Percentiles rank a stretch among this genome's conserved stretches.
Conservation (phyloP, 2,329 filamentous ascomycete species). For the Aspergillus oerlinghausenensis region DNA sequence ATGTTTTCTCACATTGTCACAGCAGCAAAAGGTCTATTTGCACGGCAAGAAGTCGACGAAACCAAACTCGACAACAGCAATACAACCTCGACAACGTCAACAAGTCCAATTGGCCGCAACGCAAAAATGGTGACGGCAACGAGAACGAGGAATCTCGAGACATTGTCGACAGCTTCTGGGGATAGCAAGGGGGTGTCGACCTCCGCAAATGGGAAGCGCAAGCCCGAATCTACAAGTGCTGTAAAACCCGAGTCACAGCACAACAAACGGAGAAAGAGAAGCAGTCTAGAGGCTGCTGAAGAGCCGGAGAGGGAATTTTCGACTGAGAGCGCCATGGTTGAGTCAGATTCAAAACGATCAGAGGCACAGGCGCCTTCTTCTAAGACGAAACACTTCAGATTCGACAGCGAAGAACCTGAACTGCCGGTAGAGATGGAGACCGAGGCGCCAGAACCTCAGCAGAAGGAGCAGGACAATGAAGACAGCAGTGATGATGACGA, state of each 20-base stretch:
- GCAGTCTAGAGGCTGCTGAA: constrained; percentile 18
- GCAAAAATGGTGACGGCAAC: constrained; percentile 34
- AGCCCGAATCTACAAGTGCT: constrained; percentile 20
- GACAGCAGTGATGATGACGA: constrained; percentile 36
- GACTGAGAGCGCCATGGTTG: constrained; percentile 5
- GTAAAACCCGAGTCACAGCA: constrained; percentile 21
- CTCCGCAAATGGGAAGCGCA: constrained; percentile 30
- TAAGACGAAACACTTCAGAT: constrained; percentile 33
- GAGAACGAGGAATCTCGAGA: constrained; percentile 15
- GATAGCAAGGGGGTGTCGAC: constrained; percentile 8
- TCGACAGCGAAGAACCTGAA: constrained; percentile 39
- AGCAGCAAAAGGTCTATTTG: constrained; percentile 39
- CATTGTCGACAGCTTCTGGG: background rate
- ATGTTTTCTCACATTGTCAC: constrained; percentile 42
- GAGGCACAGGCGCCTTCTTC: constrained; percentile 10
- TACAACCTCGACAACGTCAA: constrained; percentile 7
- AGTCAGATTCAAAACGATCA: constrained; percentile 10
- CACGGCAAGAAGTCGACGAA: constrained; percentile 27
- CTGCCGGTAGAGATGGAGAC: constrained; percentile 15
- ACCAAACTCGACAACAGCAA: constrained; percentile 5
- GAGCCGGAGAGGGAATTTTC: constrained; percentile 11
- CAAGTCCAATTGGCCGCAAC: constrained; percentile 12
- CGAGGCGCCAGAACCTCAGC: constrained; percentile 18
- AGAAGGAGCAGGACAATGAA: constrained; percentile 17
- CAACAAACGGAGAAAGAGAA: constrained; percentile 33